A percentile compares a stretch with the other conserved stretches of the same genome.
These are phyloP conservation scores for Porcisia hertigi DNA, from an alignment of 208 protist species.

Conservation along the genomic window DNA sequence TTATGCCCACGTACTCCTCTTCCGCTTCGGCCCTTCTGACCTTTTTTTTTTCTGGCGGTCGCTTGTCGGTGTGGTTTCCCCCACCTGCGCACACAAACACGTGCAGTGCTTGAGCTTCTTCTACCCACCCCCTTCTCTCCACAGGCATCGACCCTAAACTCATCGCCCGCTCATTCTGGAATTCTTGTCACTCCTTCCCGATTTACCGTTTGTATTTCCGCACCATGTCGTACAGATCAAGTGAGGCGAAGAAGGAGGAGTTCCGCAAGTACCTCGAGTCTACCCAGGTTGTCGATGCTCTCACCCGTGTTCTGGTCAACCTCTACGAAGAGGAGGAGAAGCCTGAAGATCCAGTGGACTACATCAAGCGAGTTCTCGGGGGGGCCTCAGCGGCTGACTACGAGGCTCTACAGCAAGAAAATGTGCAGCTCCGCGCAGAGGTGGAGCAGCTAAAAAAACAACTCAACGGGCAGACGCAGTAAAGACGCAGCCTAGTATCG, in stretches of 20 bases:
- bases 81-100: neutral
- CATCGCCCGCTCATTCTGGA: neutral
- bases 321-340: conserved; percentile 94
- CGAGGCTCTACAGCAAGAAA: conserved; percentile 86
- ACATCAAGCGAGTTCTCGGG: conserved; percentile 92
- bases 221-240: conserved; percentile 90
- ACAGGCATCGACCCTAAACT: neutral
- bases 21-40: neutral
- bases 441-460: conserved; percentile 83
- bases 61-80: neutral
- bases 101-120: neutral
- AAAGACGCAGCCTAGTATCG: neutral
- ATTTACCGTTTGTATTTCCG: neutral
- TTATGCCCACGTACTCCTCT: neutral
- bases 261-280: conserved; percentile 95
- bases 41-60: neutral
- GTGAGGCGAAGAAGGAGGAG: conserved; percentile 94
- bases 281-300: conserved; percentile 90
- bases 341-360: conserved; percentile 92
- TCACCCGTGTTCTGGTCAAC: conserved; percentile 92
- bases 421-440: conserved; percentile 80
- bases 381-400: conserved; percentile 89
- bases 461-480: conserved; percentile 47
- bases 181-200: neutral
- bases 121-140: too few relatives aligned